Base-by-base conservation (phyloP, 2,329 filamentous ascomycete genomes). In the Trichoderma hamatum region DNA sequence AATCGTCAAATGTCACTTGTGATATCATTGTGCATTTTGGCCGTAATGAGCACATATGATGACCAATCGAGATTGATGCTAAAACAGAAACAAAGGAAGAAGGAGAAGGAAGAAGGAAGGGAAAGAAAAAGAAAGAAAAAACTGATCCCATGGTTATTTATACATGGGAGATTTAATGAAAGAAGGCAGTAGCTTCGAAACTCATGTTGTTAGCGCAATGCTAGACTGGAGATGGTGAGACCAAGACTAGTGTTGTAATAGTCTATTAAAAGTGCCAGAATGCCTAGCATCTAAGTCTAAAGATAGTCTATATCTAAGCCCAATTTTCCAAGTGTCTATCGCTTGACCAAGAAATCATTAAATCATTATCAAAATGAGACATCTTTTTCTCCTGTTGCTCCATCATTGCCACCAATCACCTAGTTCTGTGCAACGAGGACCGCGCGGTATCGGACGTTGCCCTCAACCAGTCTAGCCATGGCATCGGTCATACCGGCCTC, bases 401-500 rank as follows among this genome's bases (percentile, higher is more conserved):
- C 62, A 16, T 9, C 34, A 46, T 10, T 43, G 28, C 14, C 13
- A 30, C n/a, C n/a, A 34, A 26, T 28, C 28, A 13, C 24, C 32
- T 66, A 67, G 55, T 67, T 67, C 34, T 68, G 56, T 14, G 66
- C 66, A 34, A 68, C 66, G 5, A 68, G 66, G 34, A 68, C 66
- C 6, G 58, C 66, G 19, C 66, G 66, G 16, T 68, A 68, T 43
- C 66, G 58, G 11, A 68, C 51, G 2, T 54, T 46, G 14, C 66
- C 66, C 26, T 68, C 10, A 4, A 28, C 32, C 34, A 68, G 21
- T n/a, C 56, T 36, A 13, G 39, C 46, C 66, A 68, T 68, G 32
- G 66, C 66, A 34, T 68, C 58, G 16, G 82, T 81, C 76, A 84
- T 76, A 73, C 89, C 89, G 5, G 84, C 84, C 61, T 86, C 83